Conservation (phyloP, 148 eudicot species). For the Fallopia convolvulus region DNA sequence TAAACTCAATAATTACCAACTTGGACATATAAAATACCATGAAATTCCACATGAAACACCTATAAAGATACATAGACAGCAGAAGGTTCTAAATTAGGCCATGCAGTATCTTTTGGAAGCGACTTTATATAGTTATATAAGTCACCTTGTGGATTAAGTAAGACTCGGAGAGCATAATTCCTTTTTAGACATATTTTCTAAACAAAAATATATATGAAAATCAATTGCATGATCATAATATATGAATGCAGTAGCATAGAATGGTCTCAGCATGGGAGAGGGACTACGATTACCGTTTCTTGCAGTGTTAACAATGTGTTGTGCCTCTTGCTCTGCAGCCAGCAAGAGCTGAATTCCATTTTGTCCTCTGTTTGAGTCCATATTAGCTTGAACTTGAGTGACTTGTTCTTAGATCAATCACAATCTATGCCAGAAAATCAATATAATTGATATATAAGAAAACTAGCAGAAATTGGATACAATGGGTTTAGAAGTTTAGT, state of each 20-base stretch:
- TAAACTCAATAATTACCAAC: background rate
- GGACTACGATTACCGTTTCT: constrained; percentile 37
- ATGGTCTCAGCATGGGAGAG: background rate
- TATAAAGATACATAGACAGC: background rate
- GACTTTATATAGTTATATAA: background rate
- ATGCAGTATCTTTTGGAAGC: background rate
- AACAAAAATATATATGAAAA: background rate
- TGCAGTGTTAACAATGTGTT: constrained; percentile 74
- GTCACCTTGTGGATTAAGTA: background rate
- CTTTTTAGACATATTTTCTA: background rate
- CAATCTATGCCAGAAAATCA: background rate
- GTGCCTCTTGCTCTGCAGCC: constrained; percentile 92
- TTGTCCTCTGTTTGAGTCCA: constrained; percentile 68
- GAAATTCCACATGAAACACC: background rate
- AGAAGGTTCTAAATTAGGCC: background rate
- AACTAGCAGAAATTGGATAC: background rate
- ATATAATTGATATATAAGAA: background rate
- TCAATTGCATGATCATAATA: background rate
- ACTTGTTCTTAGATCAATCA: background rate
- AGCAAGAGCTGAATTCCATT: constrained; percentile 79
- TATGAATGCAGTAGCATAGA: background rate
- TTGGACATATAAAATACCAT: background rate
- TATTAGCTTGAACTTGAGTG: constrained; percentile 13
- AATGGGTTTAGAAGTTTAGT: background rate
- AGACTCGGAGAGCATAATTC: background rate